Conservation (phyloP, 768 basidiomycete genomes). For the Pleurotus citrinopileatus region DNA sequence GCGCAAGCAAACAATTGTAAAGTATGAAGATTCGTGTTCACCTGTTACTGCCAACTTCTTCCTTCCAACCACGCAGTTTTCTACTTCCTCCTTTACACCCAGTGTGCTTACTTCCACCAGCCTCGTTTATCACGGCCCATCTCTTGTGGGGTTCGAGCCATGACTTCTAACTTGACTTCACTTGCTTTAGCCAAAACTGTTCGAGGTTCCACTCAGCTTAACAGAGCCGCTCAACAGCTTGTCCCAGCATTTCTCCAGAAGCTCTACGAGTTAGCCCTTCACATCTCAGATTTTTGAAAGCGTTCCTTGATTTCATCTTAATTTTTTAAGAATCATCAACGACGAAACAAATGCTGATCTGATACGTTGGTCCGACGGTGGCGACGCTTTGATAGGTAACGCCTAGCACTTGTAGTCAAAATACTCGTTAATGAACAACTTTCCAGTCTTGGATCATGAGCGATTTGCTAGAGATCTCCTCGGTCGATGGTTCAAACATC, state of each 20-base stretch:
- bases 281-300: not conserved
- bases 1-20: constrained; percentile 3
- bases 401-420: not conserved
- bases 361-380: constrained; percentile 87
- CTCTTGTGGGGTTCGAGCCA: constrained; percentile 12
- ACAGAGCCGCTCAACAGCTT: constrained; percentile 32
- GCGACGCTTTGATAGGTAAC: constrained; percentile 88
- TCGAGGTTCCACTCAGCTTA: constrained; percentile 24
- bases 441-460: constrained; percentile 83
- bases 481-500: constrained; percentile 95
- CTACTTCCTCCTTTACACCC: not conserved
- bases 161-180: constrained; percentile 53
- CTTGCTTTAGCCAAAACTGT: constrained; percentile 47
- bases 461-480: constrained; percentile 85
- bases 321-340: constrained; percentile 68
- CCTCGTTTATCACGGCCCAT: not conserved
- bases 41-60: not conserved
- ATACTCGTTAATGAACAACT: not conserved
- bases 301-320: constrained; percentile 13
- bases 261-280: constrained; percentile 73
- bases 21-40: not conserved
- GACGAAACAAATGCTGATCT: constrained; percentile 78
- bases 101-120: not conserved
- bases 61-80: not conserved
- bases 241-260: constrained; percentile 88